Evolutionary conservation across 176 grass and related monocot genomes (phyloP).

Genomic region (Oryza australiensis): DNA sequence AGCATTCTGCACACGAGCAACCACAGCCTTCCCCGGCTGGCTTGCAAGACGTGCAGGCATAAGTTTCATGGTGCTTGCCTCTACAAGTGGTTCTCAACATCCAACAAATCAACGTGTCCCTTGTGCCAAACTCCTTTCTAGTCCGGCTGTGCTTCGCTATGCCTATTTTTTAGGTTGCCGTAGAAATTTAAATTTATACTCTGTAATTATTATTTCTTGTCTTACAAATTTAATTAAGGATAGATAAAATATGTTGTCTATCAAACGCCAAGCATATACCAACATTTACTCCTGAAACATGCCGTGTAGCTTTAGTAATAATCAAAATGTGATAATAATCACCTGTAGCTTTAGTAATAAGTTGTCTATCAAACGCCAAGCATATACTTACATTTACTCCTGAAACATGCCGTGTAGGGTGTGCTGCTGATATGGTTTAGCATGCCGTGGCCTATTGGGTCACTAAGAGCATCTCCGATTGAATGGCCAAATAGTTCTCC

Average conservation of each 20-base stretch:
- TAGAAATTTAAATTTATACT: background rate
- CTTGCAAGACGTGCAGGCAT: conserved; percentile 95
- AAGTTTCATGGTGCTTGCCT: conserved; percentile 48
- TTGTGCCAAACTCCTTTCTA: conserved; percentile 95
- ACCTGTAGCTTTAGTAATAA: too few species aligned
- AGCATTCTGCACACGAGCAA: conserved; percentile 93
- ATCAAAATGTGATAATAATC: too few species aligned
- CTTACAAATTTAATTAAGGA: background rate
- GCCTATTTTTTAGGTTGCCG: background rate
- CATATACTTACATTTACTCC: too few species aligned
- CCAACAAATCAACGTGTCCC: conserved; percentile 95
- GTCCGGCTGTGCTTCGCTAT: background rate
- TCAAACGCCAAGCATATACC: too few species aligned
- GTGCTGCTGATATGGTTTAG: too few species aligned
- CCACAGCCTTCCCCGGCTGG: conserved; percentile 79
- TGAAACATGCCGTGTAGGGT: too few species aligned
- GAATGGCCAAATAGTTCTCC: too few species aligned
- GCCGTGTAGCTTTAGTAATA: too few species aligned
- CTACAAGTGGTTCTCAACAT: conserved; percentile 99
- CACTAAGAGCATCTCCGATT: too few species aligned
- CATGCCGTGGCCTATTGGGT: too few species aligned
- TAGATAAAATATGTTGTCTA: background rate
- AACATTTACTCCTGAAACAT: too few species aligned
- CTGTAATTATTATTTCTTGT: background rate
- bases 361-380: too few species aligned